phyloP scores from a whole-genome alignment of 345 rosid species.

The Populus ilicifolia region DNA sequence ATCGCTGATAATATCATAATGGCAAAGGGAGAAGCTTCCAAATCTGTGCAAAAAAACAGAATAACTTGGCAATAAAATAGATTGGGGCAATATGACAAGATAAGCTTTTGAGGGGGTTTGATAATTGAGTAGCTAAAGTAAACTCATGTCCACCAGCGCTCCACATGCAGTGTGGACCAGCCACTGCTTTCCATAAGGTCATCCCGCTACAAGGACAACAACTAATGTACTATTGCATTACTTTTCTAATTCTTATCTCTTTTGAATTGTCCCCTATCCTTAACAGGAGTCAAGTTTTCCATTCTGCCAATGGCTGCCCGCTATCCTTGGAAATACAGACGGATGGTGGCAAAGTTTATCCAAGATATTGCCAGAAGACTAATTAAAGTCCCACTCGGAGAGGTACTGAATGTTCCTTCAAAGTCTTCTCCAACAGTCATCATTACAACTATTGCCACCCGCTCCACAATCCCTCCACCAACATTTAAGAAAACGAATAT shows the following conservation, averaged over 20 bases:
- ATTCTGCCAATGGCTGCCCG: background rate
- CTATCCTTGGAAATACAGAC: background rate
- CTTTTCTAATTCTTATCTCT: background rate
- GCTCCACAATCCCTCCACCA: background rate
- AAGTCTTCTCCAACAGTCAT: background rate
- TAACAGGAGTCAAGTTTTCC: background rate
- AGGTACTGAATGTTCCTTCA: background rate
- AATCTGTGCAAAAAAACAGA: constrained; percentile 1
- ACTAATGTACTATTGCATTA: background rate
- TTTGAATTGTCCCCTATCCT: background rate
- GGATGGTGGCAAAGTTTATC: background rate
- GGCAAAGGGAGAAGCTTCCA: constrained; percentile 10
- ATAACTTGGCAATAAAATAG: constrained; percentile 18
- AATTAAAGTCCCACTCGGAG: background rate
- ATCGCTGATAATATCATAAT: background rate
- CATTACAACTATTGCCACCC: background rate
- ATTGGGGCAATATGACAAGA: constrained; percentile 10
- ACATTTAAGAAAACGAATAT: background rate
- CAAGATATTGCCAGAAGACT: background rate
- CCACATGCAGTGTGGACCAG: constrained; percentile 16
- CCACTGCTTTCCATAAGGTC: no score
- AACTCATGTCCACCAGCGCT: constrained; percentile 13
- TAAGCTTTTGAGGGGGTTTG: background rate
- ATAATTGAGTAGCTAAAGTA: constrained; percentile 20
- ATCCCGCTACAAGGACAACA: background rate